Percentiles rank a stretch among this genome's conserved stretches.
These are phyloP conservation scores for Phlebopus sp. DNA, from an alignment of 1,284 basidiomycete species.

Conservation along the genomic window DNA sequence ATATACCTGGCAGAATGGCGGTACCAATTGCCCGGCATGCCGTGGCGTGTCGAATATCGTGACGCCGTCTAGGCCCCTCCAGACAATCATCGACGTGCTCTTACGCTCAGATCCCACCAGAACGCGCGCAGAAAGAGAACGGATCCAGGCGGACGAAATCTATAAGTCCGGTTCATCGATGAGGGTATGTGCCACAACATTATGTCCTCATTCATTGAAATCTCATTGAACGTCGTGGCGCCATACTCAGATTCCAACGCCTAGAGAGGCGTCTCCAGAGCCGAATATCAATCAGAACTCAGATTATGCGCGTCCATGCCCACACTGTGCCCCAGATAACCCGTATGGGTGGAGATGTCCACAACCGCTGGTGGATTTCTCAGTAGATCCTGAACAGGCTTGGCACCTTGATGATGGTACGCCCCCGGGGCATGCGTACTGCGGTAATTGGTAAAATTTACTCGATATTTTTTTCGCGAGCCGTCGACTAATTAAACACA, in stretches of 20 bases:
- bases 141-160: slow-evolving; percentile 72
- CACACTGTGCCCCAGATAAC: slow-evolving; percentile 66
- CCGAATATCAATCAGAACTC: slow-evolving; percentile 59
- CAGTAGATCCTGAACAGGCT: slow-evolving; percentile 57
- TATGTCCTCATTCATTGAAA: not conserved
- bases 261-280: slow-evolving; percentile 70
- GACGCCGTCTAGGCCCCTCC: slow-evolving; percentile 64
- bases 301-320: slow-evolving; percentile 70
- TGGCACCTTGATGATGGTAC: slow-evolving; percentile 71
- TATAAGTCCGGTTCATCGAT: slow-evolving; percentile 63
- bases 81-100: slow-evolving; percentile 66
- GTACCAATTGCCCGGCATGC: slow-evolving; percentile 76
- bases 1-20: slow-evolving; percentile 58
- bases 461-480: not conserved
- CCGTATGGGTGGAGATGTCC: slow-evolving; percentile 71
- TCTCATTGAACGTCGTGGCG: not conserved
- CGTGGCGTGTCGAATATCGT: slow-evolving; percentile 63
- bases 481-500: slow-evolving; percentile 27
- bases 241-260: slow-evolving; percentile 60
- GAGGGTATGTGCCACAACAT: slow-evolving; percentile 52
- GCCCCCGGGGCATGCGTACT: slow-evolving; percentile 71
- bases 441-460: slow-evolving; percentile 63
- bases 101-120: slow-evolving; percentile 63
- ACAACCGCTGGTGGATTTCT: slow-evolving; percentile 68
- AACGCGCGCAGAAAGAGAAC: slow-evolving; percentile 61